Percentiles rank a stretch among this genome's conserved stretches.
Evolutionary conservation across 768 basidiomycete genomes (phyloP).

Genomic region (Boletus rex-veris): DNA sequence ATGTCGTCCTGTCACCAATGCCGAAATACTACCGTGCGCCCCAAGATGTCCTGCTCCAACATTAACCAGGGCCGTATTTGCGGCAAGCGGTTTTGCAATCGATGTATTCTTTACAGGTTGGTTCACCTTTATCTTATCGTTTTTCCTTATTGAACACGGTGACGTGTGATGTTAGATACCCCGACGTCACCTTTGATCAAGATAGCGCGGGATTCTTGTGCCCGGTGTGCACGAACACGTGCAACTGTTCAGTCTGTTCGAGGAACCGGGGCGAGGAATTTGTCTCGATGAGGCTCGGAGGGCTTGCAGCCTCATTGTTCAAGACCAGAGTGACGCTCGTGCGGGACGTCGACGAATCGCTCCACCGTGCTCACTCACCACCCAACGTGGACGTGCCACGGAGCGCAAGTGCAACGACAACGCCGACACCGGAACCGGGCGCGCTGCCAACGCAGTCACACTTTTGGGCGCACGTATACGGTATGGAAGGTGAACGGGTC

Average conservation of each 20-base stretch:
- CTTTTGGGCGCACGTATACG: conserved; percentile 37
- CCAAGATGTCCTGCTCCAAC: conserved; percentile 38
- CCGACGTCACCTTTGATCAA: conserved; percentile 35
- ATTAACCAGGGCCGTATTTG: conserved; percentile 18
- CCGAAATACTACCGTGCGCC: conserved; percentile 21
- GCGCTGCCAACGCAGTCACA: not conserved
- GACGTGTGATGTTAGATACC: conserved; percentile 30
- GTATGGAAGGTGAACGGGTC: conserved; percentile 26
- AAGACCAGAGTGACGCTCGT: conserved; percentile 25
- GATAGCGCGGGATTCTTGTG: conserved; percentile 36
- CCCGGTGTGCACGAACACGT: conserved; percentile 42
- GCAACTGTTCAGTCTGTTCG: conserved; percentile 49
- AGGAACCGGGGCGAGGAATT: conserved; percentile 46
- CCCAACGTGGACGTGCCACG: not conserved
- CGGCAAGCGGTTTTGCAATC: conserved; percentile 34
- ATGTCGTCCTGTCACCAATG: conserved; percentile 38
- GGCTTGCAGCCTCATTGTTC: conserved; percentile 19
- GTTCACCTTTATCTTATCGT: not conserved
- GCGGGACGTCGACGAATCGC: conserved; percentile 12
- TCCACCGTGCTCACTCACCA: not conserved
- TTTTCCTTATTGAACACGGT: conserved; percentile 4
- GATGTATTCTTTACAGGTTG: conserved; percentile 35
- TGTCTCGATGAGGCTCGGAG: conserved; percentile 30
- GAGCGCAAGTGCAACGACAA: not conserved
- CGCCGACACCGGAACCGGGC: conserved; percentile 2